A percentile compares a stretch with the other conserved stretches of the same genome.
Evolutionary conservation across 2,329 filamentous ascomycete genomes (phyloP).

Genomic region (Fusarium irregulare): DNA sequence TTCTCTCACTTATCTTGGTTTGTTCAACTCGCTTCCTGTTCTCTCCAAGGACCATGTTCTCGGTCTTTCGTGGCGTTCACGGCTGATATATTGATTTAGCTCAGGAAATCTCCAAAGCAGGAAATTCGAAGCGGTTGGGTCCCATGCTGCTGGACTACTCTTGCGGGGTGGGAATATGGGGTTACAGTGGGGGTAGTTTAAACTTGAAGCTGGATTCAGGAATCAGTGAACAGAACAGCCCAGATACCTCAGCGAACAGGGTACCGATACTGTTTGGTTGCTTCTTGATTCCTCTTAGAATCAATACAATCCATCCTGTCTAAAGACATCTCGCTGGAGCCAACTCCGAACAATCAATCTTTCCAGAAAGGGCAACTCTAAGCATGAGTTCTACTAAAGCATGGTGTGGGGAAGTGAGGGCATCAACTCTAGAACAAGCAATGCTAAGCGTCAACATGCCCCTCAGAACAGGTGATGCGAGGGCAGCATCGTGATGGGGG

Average conservation of each 20-base stretch:
- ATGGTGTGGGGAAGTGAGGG: background rate
- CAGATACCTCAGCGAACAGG: background rate
- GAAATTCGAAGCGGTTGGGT: conserved; percentile 37
- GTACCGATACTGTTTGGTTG: background rate
- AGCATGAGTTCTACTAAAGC: background rate
- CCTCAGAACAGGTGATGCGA: conserved; percentile 26
- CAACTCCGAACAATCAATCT: background rate
- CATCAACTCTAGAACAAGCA: conserved; percentile 4
- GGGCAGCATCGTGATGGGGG: background rate
- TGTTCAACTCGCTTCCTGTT: conserved; percentile 56
- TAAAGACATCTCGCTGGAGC: background rate
- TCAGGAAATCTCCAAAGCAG: conserved; percentile 28
- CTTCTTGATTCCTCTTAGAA: background rate
- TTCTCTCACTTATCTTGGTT: background rate
- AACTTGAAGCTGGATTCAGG: background rate
- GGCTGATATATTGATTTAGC: background rate
- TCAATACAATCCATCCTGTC: background rate
- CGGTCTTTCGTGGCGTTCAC: conserved; percentile 47
- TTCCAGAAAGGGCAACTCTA: conserved; percentile 14
- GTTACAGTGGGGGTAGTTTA: background rate
- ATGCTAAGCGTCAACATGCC: background rate
- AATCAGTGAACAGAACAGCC: background rate
- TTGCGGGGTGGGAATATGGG: background rate
- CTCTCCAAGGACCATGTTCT: conserved; percentile 61
- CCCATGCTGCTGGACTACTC: background rate